Evolutionary conservation across 176 grass and related monocot genomes (phyloP), one percentile per base, ranked within the genome.

Genomic region (Ensete glaucum): DNA sequence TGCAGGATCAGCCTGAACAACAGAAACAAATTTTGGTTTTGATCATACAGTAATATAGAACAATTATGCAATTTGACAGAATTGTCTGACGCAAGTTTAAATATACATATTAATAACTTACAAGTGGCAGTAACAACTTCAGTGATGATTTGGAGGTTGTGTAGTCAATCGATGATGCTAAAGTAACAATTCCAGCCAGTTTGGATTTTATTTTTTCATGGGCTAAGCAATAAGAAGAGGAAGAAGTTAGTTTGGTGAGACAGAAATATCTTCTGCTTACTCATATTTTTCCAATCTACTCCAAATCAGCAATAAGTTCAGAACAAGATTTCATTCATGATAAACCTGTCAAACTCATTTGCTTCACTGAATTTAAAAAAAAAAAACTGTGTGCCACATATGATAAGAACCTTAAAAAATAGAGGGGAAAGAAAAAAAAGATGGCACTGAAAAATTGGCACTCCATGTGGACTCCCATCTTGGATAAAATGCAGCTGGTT

Each of bases 131-230:
- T 54, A 97, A 52, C 81, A 97, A 80, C 85, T 97, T 97, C 65
- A 92, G 83, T 77, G 93, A 93, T 67, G 93, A 97, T 77, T 90
- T 88, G 50, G 93, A 97, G 77, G 93, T 88, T 81, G 93, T 93
- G 78, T 97, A 90, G 82, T 97, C 93, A 72, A 97, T 79, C 66
- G 93, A 97, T 79, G 93, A 93, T 69, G 90, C 90, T 58, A 97
- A 84, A 59, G 90, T 97, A 84, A 93, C 87, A 85, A 90, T 84
- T 73, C 79, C 89, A 54, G 85, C 88, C 58, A 97, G 77, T 68
- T 79, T 81, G 80, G 90, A 70, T 65, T 93, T 81, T 71, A 58
- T 66, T 24, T 83, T 83, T 81, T 86, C 52, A 20, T 74, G 80
- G 78, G 77, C 93, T 97, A 88, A 78, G 79, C 51, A 85, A 73